A percentile compares a stretch with the other conserved stretches of the same genome.
These are phyloP conservation scores for Xerocomellus dryophilus DNA, from an alignment of 768 basidiomycete genomes.

Conservation along the genomic window DNA sequence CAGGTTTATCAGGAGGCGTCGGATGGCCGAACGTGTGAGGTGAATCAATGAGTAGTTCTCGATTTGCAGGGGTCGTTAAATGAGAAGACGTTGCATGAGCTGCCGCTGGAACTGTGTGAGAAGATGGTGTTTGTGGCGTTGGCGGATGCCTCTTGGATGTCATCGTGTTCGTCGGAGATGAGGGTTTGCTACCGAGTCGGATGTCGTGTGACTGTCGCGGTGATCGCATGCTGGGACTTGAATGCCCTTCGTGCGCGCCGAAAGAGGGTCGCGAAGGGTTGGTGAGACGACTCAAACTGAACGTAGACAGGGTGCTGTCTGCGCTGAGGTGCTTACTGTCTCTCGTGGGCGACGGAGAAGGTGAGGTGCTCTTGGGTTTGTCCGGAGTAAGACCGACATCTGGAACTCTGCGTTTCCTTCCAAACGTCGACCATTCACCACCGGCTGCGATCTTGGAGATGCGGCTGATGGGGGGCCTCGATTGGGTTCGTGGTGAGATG, in stretches of 20 bases:
- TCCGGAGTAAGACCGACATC: conserved; percentile 15
- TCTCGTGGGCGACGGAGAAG: conserved; percentile 21
- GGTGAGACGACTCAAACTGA: conserved; percentile 21
- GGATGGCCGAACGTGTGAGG: conserved; percentile 42
- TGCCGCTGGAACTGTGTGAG: conserved; percentile 17
- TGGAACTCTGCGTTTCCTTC: conserved; percentile 21
- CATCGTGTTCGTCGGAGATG: conserved; percentile 32
- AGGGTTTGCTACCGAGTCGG: conserved; percentile 22
- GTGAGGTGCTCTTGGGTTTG: conserved; percentile 12
- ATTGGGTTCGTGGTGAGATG: conserved; percentile 11
- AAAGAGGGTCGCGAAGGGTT: conserved; percentile 5
- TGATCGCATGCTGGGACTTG: conserved; percentile 16
- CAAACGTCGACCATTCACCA: conserved; percentile 38
- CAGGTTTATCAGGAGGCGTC: conserved; percentile 30
- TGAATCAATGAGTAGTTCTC: conserved; percentile 30
- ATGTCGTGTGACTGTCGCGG: conserved; percentile 19
- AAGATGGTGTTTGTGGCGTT: conserved; percentile 26
- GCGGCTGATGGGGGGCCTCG: conserved; percentile 12
- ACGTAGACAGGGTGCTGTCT: conserved; percentile 19
- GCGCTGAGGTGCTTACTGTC: conserved; percentile 11
- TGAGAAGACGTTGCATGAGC: conserved; percentile 11
- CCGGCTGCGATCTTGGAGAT: conserved; percentile 18
- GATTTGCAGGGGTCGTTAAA: conserved; percentile 29
- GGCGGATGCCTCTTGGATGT: conserved; percentile 26
- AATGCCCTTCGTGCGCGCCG: conserved; percentile 2